Percentiles rank a stretch among this genome's conserved stretches.
phyloP scores from a whole-genome alignment of 257 asterid species.

The Solanum lignicaule region DNA sequence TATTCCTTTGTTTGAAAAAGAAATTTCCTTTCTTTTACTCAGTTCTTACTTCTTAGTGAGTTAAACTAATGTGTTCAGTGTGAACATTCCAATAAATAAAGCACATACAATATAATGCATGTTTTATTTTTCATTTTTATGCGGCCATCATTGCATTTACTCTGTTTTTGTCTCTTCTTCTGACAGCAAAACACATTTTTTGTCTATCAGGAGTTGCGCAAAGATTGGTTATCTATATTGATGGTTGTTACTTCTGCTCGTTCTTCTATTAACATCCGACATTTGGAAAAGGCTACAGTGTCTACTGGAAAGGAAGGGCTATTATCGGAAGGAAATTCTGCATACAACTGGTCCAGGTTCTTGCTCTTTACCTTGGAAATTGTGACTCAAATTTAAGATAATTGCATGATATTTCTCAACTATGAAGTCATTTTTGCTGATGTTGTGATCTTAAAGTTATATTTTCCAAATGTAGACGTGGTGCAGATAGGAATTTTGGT shows the following conservation, averaged over 20 bases:
- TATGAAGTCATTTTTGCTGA: background rate
- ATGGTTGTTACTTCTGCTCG: constrained; percentile 98
- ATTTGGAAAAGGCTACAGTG: constrained; percentile 95
- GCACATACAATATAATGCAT: background rate
- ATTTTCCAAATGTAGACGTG: background rate
- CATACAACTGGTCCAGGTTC: constrained; percentile 98
- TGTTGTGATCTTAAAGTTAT: background rate
- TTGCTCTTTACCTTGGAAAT: background rate
- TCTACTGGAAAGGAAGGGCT: constrained; percentile 98
- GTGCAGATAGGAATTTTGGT: background rate
- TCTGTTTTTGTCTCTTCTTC: background rate
- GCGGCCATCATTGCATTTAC: background rate
- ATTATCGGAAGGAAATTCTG: constrained; percentile 93
- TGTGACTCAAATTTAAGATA: background rate
- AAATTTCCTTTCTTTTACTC: background rate
- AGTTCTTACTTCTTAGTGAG: background rate
- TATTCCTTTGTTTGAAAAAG: background rate
- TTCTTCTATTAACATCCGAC: constrained; percentile 89
- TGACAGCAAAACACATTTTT: background rate
- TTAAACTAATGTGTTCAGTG: background rate
- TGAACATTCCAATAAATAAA: background rate
- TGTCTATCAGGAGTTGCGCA: constrained; percentile 69
- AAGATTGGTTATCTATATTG: constrained; percentile 87
- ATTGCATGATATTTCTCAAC: constrained; percentile 4
- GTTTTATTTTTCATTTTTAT: background rate